These are phyloP conservation scores for Oxyria digyna DNA, from an alignment of 148 eudicot species.

Conservation along the genomic window DNA sequence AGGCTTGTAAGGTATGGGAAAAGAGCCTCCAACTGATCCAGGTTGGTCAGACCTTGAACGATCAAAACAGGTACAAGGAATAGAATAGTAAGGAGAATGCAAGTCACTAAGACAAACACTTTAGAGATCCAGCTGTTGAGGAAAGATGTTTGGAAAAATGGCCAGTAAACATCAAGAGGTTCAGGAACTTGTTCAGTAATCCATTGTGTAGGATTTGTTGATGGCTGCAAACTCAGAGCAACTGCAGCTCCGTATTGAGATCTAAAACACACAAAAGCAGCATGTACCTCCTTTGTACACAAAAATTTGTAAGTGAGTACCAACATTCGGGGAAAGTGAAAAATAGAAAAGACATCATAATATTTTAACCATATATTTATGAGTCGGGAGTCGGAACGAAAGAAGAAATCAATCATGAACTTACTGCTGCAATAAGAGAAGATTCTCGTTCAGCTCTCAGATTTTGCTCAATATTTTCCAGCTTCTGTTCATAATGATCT, in stretches of 20 bases:
- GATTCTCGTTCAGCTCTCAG: constrained; percentile 52
- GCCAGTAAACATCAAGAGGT: constrained; percentile 83
- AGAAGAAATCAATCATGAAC: background rate
- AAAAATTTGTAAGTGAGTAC: constrained; percentile 4
- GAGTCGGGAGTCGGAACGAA: background rate
- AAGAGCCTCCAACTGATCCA: constrained; percentile 58
- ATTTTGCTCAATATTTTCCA: constrained; percentile 46
- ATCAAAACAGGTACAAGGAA: constrained; percentile 66
- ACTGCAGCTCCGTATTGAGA: constrained; percentile 64
- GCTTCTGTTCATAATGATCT: constrained; percentile 58
- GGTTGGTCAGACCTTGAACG: constrained; percentile 82
- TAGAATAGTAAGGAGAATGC: constrained; percentile 36
- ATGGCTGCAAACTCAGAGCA: constrained; percentile 63
- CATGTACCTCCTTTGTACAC: constrained; percentile 56
- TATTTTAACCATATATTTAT: background rate
- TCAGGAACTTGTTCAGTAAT: constrained; percentile 80
- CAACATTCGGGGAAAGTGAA: background rate
- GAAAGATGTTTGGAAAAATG: constrained; percentile 77
- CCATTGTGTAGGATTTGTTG: constrained; percentile 74
- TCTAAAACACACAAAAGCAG: constrained; percentile 86
- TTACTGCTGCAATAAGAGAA: constrained; percentile 5
- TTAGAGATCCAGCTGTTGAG: constrained; percentile 55
- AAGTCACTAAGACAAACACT: constrained; percentile 34
- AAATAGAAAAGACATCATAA: background rate
- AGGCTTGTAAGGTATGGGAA: constrained; percentile 60